phyloP scores from a whole-genome alignment of 2,329 filamentous ascomycete genomes.

The Stemphylium beticola region DNA sequence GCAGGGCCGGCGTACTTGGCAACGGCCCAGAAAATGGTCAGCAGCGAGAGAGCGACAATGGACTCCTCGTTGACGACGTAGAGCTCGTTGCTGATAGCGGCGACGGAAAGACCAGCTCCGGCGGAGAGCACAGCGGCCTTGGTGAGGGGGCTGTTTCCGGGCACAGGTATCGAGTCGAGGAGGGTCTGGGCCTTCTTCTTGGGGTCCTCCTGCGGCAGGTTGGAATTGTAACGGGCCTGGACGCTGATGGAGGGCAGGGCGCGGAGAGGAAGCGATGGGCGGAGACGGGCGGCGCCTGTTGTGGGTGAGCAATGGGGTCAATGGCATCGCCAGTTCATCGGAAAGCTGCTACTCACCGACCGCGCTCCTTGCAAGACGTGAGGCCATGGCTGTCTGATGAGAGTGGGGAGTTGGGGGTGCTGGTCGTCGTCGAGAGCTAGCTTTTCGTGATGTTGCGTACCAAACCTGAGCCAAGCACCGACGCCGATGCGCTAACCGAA shows the following conservation, averaged over 20 bases:
- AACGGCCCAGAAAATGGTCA: constrained; percentile 90
- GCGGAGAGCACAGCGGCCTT: constrained; percentile 98
- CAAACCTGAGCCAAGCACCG: constrained; percentile 25
- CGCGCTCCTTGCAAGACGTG: constrained; percentile 93
- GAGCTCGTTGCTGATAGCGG: constrained; percentile 98
- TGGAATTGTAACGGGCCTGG: constrained; percentile 74
- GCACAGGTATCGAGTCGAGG: constrained; percentile 88
- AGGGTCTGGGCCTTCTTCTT: constrained; percentile 97
- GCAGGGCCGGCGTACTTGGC: constrained; percentile 92
- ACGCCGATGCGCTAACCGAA: constrained; percentile 32
- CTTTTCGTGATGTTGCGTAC: constrained; percentile 35
- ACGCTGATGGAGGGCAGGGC: constrained; percentile 75
- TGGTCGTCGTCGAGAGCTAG: constrained; percentile 31
- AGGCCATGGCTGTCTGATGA: constrained; percentile 81
- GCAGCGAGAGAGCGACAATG: constrained; percentile 88
- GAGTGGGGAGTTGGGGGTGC: constrained; percentile 47
- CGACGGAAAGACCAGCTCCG: constrained; percentile 85
- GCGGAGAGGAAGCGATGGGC: constrained; percentile 74
- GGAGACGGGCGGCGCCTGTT: constrained; percentile 87
- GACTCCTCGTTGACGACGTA: constrained; percentile 99
- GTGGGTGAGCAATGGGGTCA: constrained; percentile 45
- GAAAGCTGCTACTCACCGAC: constrained; percentile 71
- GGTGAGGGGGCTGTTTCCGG: constrained; percentile 88
- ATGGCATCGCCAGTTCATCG: constrained; percentile 47
- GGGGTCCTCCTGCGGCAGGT: constrained; percentile 83